Evolutionary conservation across 2,329 filamentous ascomycete genomes (phyloP), one percentile per base, ranked within the genome.

Genomic region (Venturia oleaginea): DNA sequence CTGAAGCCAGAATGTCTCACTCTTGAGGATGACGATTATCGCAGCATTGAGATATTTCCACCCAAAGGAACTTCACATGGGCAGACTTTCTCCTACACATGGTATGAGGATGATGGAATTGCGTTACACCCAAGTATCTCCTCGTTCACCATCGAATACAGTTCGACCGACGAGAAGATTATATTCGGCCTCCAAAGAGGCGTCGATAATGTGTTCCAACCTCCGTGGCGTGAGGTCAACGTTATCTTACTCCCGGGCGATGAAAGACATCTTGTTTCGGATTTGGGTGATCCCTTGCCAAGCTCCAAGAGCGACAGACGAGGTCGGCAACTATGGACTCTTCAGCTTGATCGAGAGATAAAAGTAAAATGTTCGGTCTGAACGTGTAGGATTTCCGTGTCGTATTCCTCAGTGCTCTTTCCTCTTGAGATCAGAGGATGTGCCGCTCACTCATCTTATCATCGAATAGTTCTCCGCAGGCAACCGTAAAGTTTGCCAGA

Each of bases 61-160:
- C 72, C 72, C 32, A 75, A 75, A 0, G 76, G 72, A 46, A 77
- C 73, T 0, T 68, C 71, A 13, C 73, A 70, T 0, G 72, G 72
- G 0, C 71, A 70, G 17, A 75, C 71, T 8, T 81, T 76, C 66
- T 66, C 66, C 19, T 77, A 73, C 17, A 77, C 73, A 0, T 86
- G 83, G 83, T 78, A 78, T 59, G 83, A 86, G 69, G 83, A 86
- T 66, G 83, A 86, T 71, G 83, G 83, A 0, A 78, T 84, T 34
- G 80, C 81, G 10, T 75, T 78, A 8, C 66, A 73, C 4, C 73
- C 76, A 2, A 68, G 70, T 22, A 76, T 80, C 27, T 76, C 79
- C 0, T 71, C 67, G 6, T 81, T 81, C 66, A 77, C 72, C 0
- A 48, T 82, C 37, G 71, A 64, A 32, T 83, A 83, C 66, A 72